Conservation (phyloP, 2,329 filamentous ascomycete species). For the Aspergillus ruber region DNA sequence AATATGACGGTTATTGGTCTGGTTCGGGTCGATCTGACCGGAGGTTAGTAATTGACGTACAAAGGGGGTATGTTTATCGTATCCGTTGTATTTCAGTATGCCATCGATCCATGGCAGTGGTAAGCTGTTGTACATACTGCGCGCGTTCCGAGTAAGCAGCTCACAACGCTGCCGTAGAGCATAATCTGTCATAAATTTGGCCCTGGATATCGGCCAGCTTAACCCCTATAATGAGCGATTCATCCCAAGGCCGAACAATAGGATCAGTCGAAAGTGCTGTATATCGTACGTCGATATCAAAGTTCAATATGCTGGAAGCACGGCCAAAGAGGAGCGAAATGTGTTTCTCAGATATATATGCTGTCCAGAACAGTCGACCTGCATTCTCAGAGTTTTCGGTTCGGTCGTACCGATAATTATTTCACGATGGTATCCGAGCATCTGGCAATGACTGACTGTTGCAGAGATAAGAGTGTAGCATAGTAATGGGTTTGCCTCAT, state of each 20-base stretch:
- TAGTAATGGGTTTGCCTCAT: slow-evolving; percentile 11
- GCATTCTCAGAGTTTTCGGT: slow-evolving; percentile 6
- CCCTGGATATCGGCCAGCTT: slow-evolving; percentile 10
- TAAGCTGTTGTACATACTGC: slow-evolving; percentile 5
- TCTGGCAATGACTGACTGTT: slow-evolving; percentile 15
- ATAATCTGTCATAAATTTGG: slow-evolving; percentile 9
- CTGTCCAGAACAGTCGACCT: slow-evolving; percentile 16
- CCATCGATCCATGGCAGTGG: slow-evolving; percentile 9
- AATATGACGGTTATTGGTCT: slow-evolving; percentile 8
- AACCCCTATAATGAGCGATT: slow-evolving; percentile 7
- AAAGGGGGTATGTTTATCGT: neutral
- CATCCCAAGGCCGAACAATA: slow-evolving; percentile 9
- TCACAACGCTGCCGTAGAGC: slow-evolving; percentile 8
- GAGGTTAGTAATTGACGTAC: no score
- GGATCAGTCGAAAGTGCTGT: slow-evolving; percentile 4
- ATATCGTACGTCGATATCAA: slow-evolving; percentile 14
- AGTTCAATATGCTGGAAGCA: slow-evolving; percentile 13
- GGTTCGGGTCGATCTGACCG: slow-evolving; percentile 7
- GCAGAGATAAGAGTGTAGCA: slow-evolving; percentile 12
- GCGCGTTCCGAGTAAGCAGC: slow-evolving; percentile 1
- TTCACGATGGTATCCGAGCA: slow-evolving; percentile 16
- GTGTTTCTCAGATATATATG: slow-evolving; percentile 14
- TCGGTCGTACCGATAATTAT: slow-evolving; percentile 7
- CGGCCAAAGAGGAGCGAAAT: slow-evolving; percentile 13
- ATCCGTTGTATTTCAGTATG: slow-evolving; percentile 2